Evolutionary conservation across 139 green algal genomes (phyloP), one percentile per base, ranked within the genome.

Genomic region (Dunaliella sp.): DNA sequence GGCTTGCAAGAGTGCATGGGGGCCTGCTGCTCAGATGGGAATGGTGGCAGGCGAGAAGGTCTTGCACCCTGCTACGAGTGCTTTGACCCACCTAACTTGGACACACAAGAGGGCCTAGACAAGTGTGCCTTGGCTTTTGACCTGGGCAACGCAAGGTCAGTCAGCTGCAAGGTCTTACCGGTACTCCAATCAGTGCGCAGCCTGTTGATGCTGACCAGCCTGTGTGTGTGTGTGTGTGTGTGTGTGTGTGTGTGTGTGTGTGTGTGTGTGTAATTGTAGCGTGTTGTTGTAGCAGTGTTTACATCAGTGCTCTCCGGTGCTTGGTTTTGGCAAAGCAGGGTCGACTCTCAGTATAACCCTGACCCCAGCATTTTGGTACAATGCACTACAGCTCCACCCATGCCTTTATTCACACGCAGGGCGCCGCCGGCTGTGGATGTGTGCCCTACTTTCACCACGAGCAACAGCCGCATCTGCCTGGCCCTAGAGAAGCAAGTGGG

Each of bases 361-460:
- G n/a, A n/a, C n/a, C n/a, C n/a, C n/a, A n/a, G n/a, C n/a, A n/a
- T n/a, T n/a, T n/a, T n/a, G n/a, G n/a, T n/a, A n/a, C n/a, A n/a
- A n/a, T n/a, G n/a, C n/a, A n/a, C n/a, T n/a, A n/a, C n/a, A n/a
- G n/a, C 37, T 79, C n/a, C 77, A 30, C 33, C n/a, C 76, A 38
- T 31, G 31, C 76, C 32, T 57, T 3, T 31, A 30, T 79, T 79
- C 81, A 30, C 2, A 0, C 87, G 38, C 90, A 96, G 94, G 88
- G 94, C 89, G 85, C 81, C 89, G 1, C 90, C 95, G 12, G 92
- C 85, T 1, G 87, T 95, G 31, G 95, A 97, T 82, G 82, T 96
- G n/a, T 90, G 97, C n/a, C 95, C 95, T 65, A 97, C 94, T 2
- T 95, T 98, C 85, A 98, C 94, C 80, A 97, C 94, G 83, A 89